Base-by-base conservation (phyloP, 2,329 filamentous ascomycete genomes). In the Aspergillus fijiensis region DNA sequence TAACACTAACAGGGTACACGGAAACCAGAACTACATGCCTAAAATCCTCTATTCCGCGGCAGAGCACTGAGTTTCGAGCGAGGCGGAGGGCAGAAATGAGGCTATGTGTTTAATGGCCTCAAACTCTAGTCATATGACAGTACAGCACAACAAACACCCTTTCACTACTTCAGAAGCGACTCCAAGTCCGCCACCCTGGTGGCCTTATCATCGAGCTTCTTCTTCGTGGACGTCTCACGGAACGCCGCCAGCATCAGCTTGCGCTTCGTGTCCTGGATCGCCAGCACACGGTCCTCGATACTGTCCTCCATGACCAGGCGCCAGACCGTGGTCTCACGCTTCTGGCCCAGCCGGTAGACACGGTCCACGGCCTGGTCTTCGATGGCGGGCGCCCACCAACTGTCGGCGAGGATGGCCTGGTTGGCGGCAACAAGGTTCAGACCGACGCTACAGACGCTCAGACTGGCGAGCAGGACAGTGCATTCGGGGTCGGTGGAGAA, bases 311-410 rank as follows among this genome's bases (percentile, higher is more conserved):
- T 89, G 1, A 96, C 85, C 10, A 96, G 80, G 51, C 92, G 82
- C 81, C 91, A 95, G 1, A 96, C 88, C 1, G 86, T 92, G 0
- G 89, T 92, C 62, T 88, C 84, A 42, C 89, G 84, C 64, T 84
- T 93, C 77, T 96, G 93, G 0, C 92, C 92, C 0, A 96, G 81
- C 0, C 92, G 84, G 72, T 96, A 91, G 6, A 96, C 92, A 4
- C 92, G 88, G 71, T 96, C 92, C 2, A 96, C 84, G 3, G 93
- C 93, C 72, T 96, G 92, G 67, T 96, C 92, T 74, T 96, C 92
- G 58, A 96, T 95, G 0, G 92, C 92, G 0, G 92, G 92, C 1
- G 92, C 92, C 90, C 92, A 96, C 92, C 91, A 96, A 60, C 86
- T 90, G 74, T 96, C 92, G 0, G 87, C 85, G 21, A 96, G 81